Base-by-base conservation (phyloP, 176 grass and related monocot genomes). In the Chloris gayana region DNA sequence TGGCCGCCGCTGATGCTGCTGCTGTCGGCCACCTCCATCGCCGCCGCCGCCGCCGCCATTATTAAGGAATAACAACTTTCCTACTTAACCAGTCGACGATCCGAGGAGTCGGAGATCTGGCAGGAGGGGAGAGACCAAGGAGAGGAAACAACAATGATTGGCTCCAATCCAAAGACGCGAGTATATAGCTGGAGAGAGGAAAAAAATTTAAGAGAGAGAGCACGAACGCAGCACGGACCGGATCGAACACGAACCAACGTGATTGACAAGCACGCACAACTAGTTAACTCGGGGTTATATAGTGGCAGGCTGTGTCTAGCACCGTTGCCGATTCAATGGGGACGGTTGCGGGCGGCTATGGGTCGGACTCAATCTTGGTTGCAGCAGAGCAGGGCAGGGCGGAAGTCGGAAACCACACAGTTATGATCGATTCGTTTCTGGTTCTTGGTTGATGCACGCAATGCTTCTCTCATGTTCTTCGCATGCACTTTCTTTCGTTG, bases 21-120 rank as follows among this genome's bases (percentile, higher is more conserved):
- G 8, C 38, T 18, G 14, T 38, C 73, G 63, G 78, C 24, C 21
- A 30, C 69, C 69, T 85, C 86, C 90, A 83, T 79, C 49, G 14
- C 22, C 49, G 41, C 51, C 13, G 46, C 69, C 5, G 1, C 83
- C 14, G 7, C 58, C 18, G 1, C 19, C 12, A 5, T 7, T 57
- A 22, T 54, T 22, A 18, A 59, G n/a, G 9, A 12, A 66, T 0
- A 17, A 22, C 17, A 9, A 64, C 15, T 22, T 66, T 75, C 78
- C 60, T 34, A 15, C 13, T 29, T 10, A 30, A 30, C 19, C 46
- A 3, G 10, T 14, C 24, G 58, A 61, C 25, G 58, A 29, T 61
- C 25, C 25, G 13, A 61, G 7, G 27, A 4, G 57, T 26, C n/a
- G 4, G 34, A 30, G 46, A 58, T 58, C 51, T 60, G 21, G 31